Base-by-base conservation (phyloP, 2,329 filamentous ascomycete genomes). In the Albifimbria verrucaria region DNA sequence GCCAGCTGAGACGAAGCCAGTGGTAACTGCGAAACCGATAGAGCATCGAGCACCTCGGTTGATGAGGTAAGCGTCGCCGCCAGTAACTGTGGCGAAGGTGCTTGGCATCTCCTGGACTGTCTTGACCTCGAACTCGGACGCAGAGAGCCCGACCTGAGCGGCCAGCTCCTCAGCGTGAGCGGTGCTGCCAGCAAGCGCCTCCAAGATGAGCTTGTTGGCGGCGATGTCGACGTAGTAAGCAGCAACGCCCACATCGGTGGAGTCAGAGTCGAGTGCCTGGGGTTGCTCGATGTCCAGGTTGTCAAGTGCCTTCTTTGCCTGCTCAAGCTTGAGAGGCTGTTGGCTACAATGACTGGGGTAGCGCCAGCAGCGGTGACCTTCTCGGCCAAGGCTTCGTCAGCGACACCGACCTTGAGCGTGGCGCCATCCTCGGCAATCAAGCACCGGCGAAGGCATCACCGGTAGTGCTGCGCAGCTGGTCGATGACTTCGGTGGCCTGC, bases 301-400 rank as follows among this genome's bases (percentile, higher is more conserved):
- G 59, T 73, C 72, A 51, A 77, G 72, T 1, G 68, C 71, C 45
- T 57, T 52, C 67, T 76, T 75, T 48, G 72, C 72, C 41, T 72
- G 61, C 36, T 71, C 62, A 56, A 76, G 70, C 66, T 69, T 69
- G 64, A 65, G 58, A 73, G 52, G 60, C 65, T 66, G 58, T 64
- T 71, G 59, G 61, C 50, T 23, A 73, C 52, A 51, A 72, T 57
- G 20, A 62, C 54, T 7, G 69, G 64, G 18, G 60, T 69, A 53
- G 70, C 71, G 39, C 70, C 71, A 50, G 70, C 67, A 53, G 64
- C 60, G 20, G 59, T 62, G 24, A 73, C 70, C 57, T 71, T 62
- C 28, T 64, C 62, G 55, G 64, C 64, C 58, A 69, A 57, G 55
- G 67, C 60, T 53, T 69, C 57, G 60, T 73, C 65, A 49, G 70